phyloP scores from a whole-genome alignment of 1,284 basidiomycete species.

The Malassezia japonica region DNA sequence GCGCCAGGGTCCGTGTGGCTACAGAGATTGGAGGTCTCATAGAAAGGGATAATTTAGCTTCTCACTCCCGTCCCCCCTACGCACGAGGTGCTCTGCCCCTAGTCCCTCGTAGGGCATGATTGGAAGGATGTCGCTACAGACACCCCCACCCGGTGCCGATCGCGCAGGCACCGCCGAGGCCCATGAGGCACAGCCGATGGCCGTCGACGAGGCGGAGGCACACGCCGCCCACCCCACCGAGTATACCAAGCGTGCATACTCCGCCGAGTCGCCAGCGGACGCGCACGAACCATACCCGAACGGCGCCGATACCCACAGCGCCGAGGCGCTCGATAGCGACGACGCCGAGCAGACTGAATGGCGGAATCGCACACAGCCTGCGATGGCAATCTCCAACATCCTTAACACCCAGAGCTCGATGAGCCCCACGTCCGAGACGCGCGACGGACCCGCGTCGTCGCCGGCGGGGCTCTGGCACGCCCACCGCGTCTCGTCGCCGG shows the following conservation, averaged over 20 bases:
- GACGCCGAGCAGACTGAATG: constrained; percentile 2
- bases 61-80: not conserved
- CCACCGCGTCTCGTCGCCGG: not conserved
- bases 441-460: not conserved
- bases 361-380: constrained; percentile 11
- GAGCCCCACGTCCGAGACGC: not conserved
- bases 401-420: constrained; percentile 5
- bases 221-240: not conserved
- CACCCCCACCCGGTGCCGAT: not conserved
- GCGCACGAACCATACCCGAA: not conserved
- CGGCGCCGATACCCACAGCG: not conserved
- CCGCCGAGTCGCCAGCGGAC: not conserved
- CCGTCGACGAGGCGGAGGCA: not conserved
- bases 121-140: not conserved
- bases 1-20: constrained; percentile 1
- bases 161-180: not conserved
- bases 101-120: too few relatives aligned
- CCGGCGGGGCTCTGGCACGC: not conserved
- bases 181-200: not conserved
- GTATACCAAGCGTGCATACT: not conserved
- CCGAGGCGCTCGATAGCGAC: not conserved
- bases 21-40: not conserved
- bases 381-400: constrained; percentile 15
- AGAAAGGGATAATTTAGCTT: not conserved
- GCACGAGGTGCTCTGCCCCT: too few relatives aligned